Base-by-base conservation (phyloP, 1,139 yeast genomes). In the Candida labiduridarum region DNA sequence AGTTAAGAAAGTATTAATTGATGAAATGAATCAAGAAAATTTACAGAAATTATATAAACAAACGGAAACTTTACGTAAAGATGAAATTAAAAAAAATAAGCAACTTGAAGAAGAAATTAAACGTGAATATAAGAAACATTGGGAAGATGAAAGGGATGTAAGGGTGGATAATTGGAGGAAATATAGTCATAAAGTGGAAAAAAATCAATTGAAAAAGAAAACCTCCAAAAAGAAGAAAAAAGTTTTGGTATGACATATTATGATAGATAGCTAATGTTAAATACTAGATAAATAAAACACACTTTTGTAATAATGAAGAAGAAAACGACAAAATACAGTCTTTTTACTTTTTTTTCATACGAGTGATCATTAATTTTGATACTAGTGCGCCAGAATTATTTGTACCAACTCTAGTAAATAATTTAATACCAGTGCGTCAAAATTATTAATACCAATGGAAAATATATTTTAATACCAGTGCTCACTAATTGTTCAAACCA, bases 91-190 rank as follows among this genome's bases (percentile, higher is more conserved):
- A 4, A 58, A 65, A 68, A 76, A 60, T 60, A 71, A 64, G 57
- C 72, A 63, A 51, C 64, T 69, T 58, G 78, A 77, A 55, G 60
- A 74, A 48, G 69, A 73, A 45, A 56, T 65, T 40, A 72, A 74
- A 53, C 66, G 68, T 46, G 70, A 76, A 51, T 56, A 72, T 53
- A 80, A 79, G 42, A 65, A 74, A 49, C 71, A 73, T 31, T 86
- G 92, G 92, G 91, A 85, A 59, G 82, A 79, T 49, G 76, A 76
- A 15, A 56, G 90, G 48, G 90, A 84, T 48, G 65, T 66, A 2
- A 66, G 92, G 42, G 89, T 86, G 8, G 68, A 69, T 18, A 82
- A 73, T 59, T 86, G 92, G 92, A 68, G 90, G 48, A 67, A 65
- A 8, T 86, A 80, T 60, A 66, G 72, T 12, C 65, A 71, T 34